Evolutionary conservation across 192 early-diverging fungal species (phyloP).

Genomic region (Geranomyces variabilis): DNA sequence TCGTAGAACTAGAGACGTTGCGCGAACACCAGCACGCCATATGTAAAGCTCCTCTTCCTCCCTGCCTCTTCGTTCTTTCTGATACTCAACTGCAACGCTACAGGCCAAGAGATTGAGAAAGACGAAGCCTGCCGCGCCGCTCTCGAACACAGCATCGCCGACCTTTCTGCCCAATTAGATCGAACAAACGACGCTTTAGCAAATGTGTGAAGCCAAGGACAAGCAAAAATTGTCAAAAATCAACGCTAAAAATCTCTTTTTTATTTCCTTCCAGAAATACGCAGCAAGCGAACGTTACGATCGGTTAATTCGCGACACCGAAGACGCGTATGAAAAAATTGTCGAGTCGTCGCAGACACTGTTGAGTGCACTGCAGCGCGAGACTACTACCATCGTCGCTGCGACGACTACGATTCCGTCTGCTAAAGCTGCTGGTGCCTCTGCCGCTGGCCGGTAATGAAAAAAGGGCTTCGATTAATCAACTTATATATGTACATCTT

Average conservation of each 20-base stretch:
- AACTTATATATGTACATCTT: neutral
- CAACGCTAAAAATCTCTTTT: neutral
- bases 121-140: constrained; percentile 8
- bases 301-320: constrained; percentile 24
- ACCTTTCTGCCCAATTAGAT: constrained; percentile 14
- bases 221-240: too few relatives aligned
- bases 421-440: too few relatives aligned
- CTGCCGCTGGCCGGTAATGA: too few relatives aligned
- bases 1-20: constrained; percentile 7
- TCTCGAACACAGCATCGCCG: constrained; percentile 9
- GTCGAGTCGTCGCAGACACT: constrained; percentile 35
- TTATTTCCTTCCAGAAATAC: constrained; percentile 16
- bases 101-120: constrained; percentile 18
- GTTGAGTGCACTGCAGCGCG: constrained; percentile 10
- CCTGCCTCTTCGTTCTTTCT: too few relatives aligned
- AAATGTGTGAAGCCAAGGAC: neutral
- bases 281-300: constrained; percentile 22
- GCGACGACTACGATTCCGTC: too few relatives aligned
- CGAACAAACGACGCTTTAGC: constrained; percentile 1
- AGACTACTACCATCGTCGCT: constrained; percentile 1
- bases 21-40: constrained; percentile 20
- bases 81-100: neutral
- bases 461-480: too few relatives aligned
- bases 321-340: constrained; percentile 28
- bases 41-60: constrained; percentile 2